Base-by-base conservation (phyloP, 2,329 filamentous ascomycete species). In the Grosmannia serpens region DNA sequence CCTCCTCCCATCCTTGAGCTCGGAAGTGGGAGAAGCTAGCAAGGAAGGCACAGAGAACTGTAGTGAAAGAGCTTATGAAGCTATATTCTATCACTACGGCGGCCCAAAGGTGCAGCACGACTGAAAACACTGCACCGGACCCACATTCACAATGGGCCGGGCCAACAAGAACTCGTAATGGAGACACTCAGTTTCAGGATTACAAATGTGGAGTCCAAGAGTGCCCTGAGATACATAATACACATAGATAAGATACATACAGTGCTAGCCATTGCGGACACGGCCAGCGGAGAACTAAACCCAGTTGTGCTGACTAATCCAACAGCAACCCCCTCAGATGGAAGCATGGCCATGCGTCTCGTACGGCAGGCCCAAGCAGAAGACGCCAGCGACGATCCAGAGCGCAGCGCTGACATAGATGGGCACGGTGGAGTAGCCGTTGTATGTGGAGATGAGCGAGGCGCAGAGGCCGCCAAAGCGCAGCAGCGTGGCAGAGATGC, bases 401-500 rank as follows among this genome's bases (percentile, higher is more conserved):
- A 92, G 68, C 1, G 85, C 85, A 0, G 88, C 88, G 63, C 84
- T 87, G 0, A 84, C 84, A 67, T 91, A 92, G 0, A 92, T 62
- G 26, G 61, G 61, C 13, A 26, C 57, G 5, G 33, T 44, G 0
- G 61, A 54, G 51, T 62, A 60, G 41, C 61, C 61, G 4, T 24
- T 51, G n/a, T 60, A 62, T 7, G 61, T 62, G 33, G 59, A 61
- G 24, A 61, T 58, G 15, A 62, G n/a, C 22, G 61, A 60, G 5
- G 61, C 61, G 2, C 56, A 50, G 2, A 62, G 53, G 7, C 59
- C 61, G 17, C 61, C 59, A 10, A 61, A 44, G 22, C 72, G 69
- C 86, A 0, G 88, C 87, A 1, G 80, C 84, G 82, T 85, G 3
- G 87, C 87, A 0, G 87, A 84, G 50, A 92, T 70, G 0, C 87